Conservation (phyloP, 1,284 basidiomycete species). For the Cryptococcus sp. region DNA sequence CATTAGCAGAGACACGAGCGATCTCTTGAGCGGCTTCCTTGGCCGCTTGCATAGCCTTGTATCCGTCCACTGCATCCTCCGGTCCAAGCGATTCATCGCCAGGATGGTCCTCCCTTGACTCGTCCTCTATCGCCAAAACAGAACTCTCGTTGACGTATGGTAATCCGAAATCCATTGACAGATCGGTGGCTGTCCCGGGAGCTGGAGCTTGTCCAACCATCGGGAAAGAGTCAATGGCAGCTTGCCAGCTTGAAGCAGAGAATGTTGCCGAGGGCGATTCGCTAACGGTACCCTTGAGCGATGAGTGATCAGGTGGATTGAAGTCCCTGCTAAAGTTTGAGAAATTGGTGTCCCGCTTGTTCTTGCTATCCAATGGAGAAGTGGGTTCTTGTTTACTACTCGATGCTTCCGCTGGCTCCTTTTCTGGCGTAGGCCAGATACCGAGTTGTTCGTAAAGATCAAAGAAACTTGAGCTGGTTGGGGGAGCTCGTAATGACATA, state of each 20-base stretch:
- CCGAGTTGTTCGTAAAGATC: constrained; percentile 44
- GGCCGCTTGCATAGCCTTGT: too few species aligned
- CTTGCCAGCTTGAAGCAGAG: constrained; percentile 32
- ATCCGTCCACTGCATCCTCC: background rate
- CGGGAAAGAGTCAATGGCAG: constrained; percentile 30
- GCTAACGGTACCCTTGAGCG: constrained; percentile 2
- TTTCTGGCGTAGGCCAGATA: constrained; percentile 33
- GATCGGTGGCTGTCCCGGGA: constrained; percentile 9
- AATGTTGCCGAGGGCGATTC: constrained; percentile 18
- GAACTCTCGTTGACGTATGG: constrained; percentile 8
- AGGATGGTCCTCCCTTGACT: too few species aligned
- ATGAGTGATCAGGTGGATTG: background rate
- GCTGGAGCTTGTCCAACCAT: background rate
- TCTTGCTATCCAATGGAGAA: background rate
- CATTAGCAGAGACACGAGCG: too few species aligned
- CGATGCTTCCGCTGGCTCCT: constrained; percentile 5
- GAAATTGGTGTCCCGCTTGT: background rate
- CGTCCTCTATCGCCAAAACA: background rate
- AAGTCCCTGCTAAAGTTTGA: background rate
- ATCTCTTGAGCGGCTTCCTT: too few species aligned
- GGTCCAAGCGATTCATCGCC: background rate
- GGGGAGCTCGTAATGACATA: constrained; percentile 31
- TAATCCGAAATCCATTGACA: constrained; percentile 12
- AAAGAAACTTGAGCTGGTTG: constrained; percentile 39
- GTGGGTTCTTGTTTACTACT: background rate